These are phyloP conservation scores for Phylloporus arenicola DNA, from an alignment of 768 basidiomycete species.

Conservation along the genomic window DNA sequence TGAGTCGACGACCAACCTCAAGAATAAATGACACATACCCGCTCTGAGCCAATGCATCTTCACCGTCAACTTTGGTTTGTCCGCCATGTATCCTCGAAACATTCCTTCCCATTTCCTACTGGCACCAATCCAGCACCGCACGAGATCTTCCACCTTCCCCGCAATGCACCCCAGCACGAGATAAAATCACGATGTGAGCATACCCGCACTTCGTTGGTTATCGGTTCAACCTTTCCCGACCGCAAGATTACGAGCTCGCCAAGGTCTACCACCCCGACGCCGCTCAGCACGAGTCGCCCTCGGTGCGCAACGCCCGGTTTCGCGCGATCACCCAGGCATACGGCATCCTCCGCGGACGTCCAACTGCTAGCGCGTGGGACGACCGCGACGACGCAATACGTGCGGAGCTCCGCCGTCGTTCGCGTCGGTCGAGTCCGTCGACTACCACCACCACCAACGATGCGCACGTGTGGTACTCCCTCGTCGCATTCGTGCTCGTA, in stretches of 20 bases:
- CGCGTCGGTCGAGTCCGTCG: conserved; percentile 19
- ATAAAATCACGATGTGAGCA: conserved; percentile 64
- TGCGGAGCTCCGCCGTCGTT: conserved; percentile 47
- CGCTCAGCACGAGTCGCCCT: conserved; percentile 36
- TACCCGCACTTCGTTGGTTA: background rate
- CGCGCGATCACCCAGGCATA: conserved; percentile 63
- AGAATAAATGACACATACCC: too few species aligned
- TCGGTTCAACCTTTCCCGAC: background rate
- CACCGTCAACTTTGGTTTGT: background rate
- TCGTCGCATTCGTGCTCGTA: conserved; percentile 9
- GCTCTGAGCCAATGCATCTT: background rate
- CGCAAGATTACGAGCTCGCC: conserved; percentile 68
- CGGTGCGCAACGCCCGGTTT: conserved; percentile 53
- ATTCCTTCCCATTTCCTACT: conserved; percentile 45
- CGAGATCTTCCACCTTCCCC: conserved; percentile 67
- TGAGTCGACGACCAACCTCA: background rate
- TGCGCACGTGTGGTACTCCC: conserved; percentile 7
- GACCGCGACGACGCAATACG: conserved; percentile 38
- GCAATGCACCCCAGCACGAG: conserved; percentile 48
- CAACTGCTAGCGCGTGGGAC: background rate
- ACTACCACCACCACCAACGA: conserved; percentile 20
- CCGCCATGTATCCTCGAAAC: conserved; percentile 9
- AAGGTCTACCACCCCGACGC: conserved; percentile 70
- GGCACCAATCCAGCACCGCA: conserved; percentile 54
- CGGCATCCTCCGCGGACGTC: conserved; percentile 31